Conservation (phyloP, 164 flowering plant species). For the Stephania japonica region DNA sequence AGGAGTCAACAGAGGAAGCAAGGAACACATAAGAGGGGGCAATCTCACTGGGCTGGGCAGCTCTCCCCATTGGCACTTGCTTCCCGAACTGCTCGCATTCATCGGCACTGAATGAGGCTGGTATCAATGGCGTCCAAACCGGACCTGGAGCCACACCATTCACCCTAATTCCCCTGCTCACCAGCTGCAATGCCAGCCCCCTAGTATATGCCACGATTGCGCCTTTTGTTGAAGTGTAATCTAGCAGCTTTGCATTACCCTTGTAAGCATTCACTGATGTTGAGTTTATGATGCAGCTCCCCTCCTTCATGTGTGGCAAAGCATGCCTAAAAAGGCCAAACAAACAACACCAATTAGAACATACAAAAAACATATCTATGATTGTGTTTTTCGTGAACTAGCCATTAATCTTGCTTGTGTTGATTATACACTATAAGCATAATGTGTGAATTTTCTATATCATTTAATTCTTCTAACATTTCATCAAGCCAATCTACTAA, state of each 20-base stretch:
- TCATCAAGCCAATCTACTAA: too few relatives aligned
- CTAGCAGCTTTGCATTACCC: conserved; percentile 49
- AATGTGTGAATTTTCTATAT: too few relatives aligned
- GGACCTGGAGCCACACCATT: conserved; percentile 83
- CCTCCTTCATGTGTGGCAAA: conserved; percentile 69
- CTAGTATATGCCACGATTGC: conserved; percentile 71
- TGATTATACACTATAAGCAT: too few relatives aligned
- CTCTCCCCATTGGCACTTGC: conserved; percentile 68
- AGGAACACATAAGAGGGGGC: conserved; percentile 67
- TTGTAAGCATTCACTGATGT: conserved; percentile 66
- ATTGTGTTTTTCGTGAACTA: too few relatives aligned
- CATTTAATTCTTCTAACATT: too few relatives aligned
- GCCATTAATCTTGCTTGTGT: too few relatives aligned
- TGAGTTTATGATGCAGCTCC: conserved; percentile 61
- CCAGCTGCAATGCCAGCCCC: conserved; percentile 55
- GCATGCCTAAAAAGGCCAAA: conserved; percentile 34
- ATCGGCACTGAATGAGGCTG: conserved; percentile 52
- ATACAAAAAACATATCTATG: too few relatives aligned
- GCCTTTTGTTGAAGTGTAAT: conserved; percentile 72
- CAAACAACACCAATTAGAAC: too few relatives aligned
- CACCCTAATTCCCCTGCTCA: conserved; percentile 55
- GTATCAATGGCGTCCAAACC: conserved; percentile 69
- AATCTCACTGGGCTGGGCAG: conserved; percentile 69
- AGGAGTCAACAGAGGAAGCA: conserved; percentile 45
- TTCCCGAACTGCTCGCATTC: conserved; percentile 41